A percentile compares a stretch with the other conserved stretches of the same genome.
Evolutionary conservation across 495 filamentous ascomycete species (phyloP).

Genomic region (Tetracladium setigerum): DNA sequence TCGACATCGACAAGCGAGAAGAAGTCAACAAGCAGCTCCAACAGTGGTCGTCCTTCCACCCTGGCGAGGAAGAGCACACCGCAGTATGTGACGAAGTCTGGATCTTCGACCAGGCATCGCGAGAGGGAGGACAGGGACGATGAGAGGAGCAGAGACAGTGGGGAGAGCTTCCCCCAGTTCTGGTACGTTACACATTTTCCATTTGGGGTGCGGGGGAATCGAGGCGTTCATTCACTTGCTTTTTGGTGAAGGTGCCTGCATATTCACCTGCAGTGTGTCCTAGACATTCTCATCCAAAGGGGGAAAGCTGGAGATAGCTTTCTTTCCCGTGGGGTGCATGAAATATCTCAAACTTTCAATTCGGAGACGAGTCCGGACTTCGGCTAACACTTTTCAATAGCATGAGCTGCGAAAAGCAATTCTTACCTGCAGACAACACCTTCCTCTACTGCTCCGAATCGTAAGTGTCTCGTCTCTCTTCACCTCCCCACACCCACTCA

Average conservation of each 20-base stretch:
- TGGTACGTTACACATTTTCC: slow-evolving; percentile 15
- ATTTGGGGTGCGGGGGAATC: no score
- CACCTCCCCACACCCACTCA: background rate
- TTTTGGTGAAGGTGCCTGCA: no score
- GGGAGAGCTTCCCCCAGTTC: slow-evolving; percentile 21
- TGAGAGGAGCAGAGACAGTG: slow-evolving; percentile 12
- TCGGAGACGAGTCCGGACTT: no score
- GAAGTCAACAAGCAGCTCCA: slow-evolving; percentile 9
- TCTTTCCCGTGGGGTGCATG: no score
- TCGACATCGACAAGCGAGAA: slow-evolving; percentile 4
- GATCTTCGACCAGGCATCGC: background rate
- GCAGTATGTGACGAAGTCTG: slow-evolving; percentile 12
- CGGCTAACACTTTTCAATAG: slow-evolving; percentile 5
- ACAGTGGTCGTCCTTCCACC: slow-evolving; percentile 4
- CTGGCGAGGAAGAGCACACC: slow-evolving; percentile 11
- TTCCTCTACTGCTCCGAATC: slow-evolving; percentile 20
- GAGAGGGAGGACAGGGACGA: slow-evolving; percentile 15
- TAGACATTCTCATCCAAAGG: no score
- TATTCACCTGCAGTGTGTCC: no score
- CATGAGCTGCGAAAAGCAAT: slow-evolving; percentile 24
- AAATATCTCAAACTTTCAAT: no score
- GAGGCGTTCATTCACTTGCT: no score
- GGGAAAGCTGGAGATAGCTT: no score
- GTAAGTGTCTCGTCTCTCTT: slow-evolving; percentile 15
- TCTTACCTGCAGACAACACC: slow-evolving; percentile 15